These are phyloP conservation scores for Sporothrix brunneoviolacea DNA, from an alignment of 2,329 filamentous ascomycete genomes.

Conservation along the genomic window DNA sequence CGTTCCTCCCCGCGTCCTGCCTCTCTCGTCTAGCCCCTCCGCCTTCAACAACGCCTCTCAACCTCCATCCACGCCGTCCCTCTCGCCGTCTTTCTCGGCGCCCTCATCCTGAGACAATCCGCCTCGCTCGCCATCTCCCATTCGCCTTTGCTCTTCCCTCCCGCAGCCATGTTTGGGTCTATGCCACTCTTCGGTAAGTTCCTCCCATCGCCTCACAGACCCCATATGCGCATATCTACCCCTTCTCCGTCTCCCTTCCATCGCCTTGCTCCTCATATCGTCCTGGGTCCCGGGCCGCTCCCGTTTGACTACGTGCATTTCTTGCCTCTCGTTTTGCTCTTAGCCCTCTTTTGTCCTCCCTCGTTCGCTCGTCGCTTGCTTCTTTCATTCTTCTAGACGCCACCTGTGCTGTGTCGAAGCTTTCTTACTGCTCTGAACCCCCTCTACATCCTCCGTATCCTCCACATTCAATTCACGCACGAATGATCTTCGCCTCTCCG, in stretches of 20 bases:
- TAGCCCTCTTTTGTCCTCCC: neutral
- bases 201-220: neutral
- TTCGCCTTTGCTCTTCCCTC: neutral
- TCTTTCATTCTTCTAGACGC: conserved; percentile 6
- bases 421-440: neutral
- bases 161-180: conserved; percentile 36
- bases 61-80: too few species aligned
- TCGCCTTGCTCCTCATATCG: neutral
- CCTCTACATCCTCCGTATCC: neutral
- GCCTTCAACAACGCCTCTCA: neutral
- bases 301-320: neutral
- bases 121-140: neutral
- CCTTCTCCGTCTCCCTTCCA: neutral
- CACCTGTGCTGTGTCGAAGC: neutral
- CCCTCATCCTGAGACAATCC: neutral
- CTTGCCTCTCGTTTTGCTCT: neutral
- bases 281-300: neutral
- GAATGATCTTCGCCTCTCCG: neutral
- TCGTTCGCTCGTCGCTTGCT: neutral
- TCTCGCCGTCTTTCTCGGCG: too few species aligned
- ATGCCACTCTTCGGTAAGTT: conserved; percentile 35
- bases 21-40: neutral
- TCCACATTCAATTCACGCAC: neutral
- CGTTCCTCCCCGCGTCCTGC: neutral
- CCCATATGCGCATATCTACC: neutral